A percentile compares a stretch with the other conserved stretches of the same genome.
Conservation (phyloP, 768 basidiomycete genomes). For the Tricholoma bakamatsutake region DNA sequence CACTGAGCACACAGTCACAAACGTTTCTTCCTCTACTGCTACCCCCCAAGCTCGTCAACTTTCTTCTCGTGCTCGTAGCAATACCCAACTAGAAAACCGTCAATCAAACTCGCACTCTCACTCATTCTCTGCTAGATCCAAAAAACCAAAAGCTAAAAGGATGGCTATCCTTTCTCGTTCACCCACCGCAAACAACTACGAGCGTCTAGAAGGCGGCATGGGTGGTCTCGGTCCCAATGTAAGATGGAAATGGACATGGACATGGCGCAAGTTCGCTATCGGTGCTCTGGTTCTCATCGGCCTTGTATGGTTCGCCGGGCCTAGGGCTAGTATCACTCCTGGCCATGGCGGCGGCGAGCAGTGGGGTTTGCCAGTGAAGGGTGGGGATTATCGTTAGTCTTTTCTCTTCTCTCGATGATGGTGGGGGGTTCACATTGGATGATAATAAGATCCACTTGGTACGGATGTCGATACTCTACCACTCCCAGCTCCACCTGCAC, state of each 20-base stretch:
- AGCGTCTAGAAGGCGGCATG: conserved; percentile 57
- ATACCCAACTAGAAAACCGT: background rate
- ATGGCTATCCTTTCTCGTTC: conserved; percentile 17
- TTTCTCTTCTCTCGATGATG: background rate
- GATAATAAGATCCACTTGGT: background rate
- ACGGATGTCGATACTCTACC: background rate
- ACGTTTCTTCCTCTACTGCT: background rate
- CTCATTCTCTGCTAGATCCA: background rate
- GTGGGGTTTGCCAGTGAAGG: background rate
- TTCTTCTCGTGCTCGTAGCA: background rate
- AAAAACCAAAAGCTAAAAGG: background rate
- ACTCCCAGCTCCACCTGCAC: conserved; percentile 3
- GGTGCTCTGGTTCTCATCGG: conserved; percentile 50
- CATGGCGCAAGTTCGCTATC: conserved; percentile 66
- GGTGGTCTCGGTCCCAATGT: conserved; percentile 35
- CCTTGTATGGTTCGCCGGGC: conserved; percentile 65
- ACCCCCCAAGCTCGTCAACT: background rate
- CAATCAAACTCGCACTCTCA: background rate
- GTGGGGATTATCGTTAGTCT: background rate
- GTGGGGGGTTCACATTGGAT: background rate
- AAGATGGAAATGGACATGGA: conserved; percentile 24
- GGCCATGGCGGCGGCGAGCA: conserved; percentile 18
- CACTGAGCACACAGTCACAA: background rate
- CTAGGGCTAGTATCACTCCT: conserved; percentile 16
- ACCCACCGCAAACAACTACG: conserved; percentile 44